phyloP scores from a whole-genome alignment of 768 basidiomycete species.

The Calocybe cyanea region DNA sequence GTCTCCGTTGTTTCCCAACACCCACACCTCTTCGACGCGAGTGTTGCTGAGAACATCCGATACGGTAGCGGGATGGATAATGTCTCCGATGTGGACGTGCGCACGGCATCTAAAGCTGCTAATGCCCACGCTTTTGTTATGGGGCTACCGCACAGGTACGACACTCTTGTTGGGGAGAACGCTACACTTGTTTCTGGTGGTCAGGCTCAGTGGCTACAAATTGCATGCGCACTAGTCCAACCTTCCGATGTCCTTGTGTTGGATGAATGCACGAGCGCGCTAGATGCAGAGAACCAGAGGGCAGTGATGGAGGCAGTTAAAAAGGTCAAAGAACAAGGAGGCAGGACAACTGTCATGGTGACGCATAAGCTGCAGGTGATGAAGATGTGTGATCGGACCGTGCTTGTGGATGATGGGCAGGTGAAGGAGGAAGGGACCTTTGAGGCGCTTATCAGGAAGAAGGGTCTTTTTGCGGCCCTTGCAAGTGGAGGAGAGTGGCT shows the following conservation, averaged over 20 bases:
- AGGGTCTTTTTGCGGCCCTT: conserved; percentile 72
- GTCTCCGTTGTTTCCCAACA: no score
- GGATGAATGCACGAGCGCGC: conserved; percentile 91
- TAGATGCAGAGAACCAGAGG: conserved; percentile 82
- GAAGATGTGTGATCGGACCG: conserved; percentile 86
- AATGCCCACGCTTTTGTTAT: no score
- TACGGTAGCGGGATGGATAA: conserved; percentile 55
- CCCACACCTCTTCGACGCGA: no score
- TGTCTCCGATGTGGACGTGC: conserved; percentile 54
- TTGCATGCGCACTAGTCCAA: conserved; percentile 86
- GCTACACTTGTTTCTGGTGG: conserved; percentile 96
- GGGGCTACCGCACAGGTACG: no score
- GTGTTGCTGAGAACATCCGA: no score
- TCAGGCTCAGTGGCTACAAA: conserved; percentile 92
- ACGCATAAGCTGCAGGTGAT: conserved; percentile 92
- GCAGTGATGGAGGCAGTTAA: conserved; percentile 57
- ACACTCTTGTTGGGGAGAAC: no score
- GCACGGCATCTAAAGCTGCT: no score
- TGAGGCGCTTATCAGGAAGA: conserved; percentile 60
- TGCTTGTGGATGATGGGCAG: conserved; percentile 75
- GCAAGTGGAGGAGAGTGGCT: conserved; percentile 61
- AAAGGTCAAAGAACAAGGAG: conserved; percentile 34
- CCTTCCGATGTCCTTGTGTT: conserved; percentile 72
- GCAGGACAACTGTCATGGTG: conserved; percentile 84
- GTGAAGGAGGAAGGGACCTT: conserved; percentile 79